Base-by-base conservation (phyloP, 2,329 filamentous ascomycete genomes). In the Penicillium palitans region DNA sequence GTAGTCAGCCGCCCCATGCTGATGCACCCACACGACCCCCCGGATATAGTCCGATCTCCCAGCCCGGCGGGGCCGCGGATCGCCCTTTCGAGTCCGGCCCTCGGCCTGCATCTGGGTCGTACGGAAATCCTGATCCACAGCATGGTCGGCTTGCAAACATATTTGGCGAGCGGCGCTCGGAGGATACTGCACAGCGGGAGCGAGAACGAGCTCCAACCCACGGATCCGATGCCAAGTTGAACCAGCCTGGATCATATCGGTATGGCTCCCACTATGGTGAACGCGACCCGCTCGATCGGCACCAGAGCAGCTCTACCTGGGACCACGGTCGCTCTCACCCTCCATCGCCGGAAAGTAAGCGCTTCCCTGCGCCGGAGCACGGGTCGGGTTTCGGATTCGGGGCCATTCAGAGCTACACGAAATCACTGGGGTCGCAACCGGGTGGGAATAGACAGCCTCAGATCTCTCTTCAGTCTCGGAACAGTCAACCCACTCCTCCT, bases 351-450 rank as follows among this genome's bases (percentile, higher is more conserved):
- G 75, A 78, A 57, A 61, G 63, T 4, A 72, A 74, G 53, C 74
- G 74, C 10, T 73, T 74, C 41, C 65, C 68, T 6, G 64, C 68
- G 3, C 62, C 68, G 6, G 75, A 77, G 37, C 45, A 70, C 4
- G 64, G 62, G 5, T 58, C 74, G 0, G 66, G 61, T 2, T 77
- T 76, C 63, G 75, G 74, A 0, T 77, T 76, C 52, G 74, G 75
- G 13, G 71, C 74, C 29, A 73, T 77, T 54, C 75, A 77, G 54
- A 75, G 68, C 58, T 77, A 78, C 61, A 74, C 73, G 10, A 78
- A 78, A 55, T 74, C 75, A 9, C 59, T 77, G 9, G 75, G 75
- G 2, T 76, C 75, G 7, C 75, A 78, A 57, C 59, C 73, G 10
- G 69, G 69, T 35, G 70, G 71, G 3, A 64, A 70, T 37, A 69